Conservation (phyloP, 257 asterid species). For the Ophiorrhiza pumila region DNA sequence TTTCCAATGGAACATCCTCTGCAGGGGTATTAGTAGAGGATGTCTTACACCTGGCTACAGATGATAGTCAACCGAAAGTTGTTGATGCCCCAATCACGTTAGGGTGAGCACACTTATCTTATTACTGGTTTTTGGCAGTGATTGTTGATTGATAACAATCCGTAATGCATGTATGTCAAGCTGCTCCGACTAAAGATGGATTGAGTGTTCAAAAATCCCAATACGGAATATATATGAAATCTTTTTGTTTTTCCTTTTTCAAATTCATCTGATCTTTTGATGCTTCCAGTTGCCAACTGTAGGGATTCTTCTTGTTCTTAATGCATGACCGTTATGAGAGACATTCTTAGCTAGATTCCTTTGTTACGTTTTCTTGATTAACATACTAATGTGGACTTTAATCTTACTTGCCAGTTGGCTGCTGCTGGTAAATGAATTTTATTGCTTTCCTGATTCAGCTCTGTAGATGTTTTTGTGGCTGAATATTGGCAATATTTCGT, state of each 20-base stretch:
- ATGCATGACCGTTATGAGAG: neutral
- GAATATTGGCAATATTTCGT: neutral
- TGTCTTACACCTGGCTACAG: slow-evolving; percentile 61
- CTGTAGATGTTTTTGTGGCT: neutral
- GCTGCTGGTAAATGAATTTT: neutral
- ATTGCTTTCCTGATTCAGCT: neutral
- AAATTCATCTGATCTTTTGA: too few relatives aligned
- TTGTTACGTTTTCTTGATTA: neutral
- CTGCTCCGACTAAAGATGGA: neutral
- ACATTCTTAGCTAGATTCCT: neutral
- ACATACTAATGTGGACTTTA: neutral
- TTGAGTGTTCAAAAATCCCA: neutral
- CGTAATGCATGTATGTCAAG: neutral
- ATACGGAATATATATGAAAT: neutral
- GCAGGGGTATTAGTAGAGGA: slow-evolving; percentile 88
- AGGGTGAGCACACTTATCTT: slow-evolving; percentile 49
- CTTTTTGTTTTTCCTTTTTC: neutral
- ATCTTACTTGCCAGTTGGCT: neutral
- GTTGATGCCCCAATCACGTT: slow-evolving; percentile 72
- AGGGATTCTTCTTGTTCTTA: neutral
- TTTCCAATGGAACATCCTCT: slow-evolving; percentile 74
- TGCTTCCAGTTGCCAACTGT: neutral
- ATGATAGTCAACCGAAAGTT: slow-evolving; percentile 33
- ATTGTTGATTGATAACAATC: neutral
- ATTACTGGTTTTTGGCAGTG: neutral